Percentiles rank a stretch among this genome's conserved stretches.
Conservation (phyloP, 2,329 filamentous ascomycete genomes). For the Penicillium sp. region DNA sequence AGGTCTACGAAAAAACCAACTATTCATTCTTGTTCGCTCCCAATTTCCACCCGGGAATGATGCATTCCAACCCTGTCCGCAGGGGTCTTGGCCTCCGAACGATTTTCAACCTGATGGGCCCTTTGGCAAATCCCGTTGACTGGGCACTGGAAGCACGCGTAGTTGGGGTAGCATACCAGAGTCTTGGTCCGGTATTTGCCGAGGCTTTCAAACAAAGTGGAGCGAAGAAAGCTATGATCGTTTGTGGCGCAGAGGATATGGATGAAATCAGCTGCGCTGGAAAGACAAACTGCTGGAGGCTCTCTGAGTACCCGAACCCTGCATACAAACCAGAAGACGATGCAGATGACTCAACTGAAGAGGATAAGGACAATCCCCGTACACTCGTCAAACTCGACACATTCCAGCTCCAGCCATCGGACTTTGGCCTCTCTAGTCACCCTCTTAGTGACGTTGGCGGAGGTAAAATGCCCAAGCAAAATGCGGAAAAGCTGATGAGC, state of each 20-base stretch:
- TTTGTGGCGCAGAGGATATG: slow-evolving; percentile 91
- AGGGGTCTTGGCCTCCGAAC: slow-evolving; percentile 90
- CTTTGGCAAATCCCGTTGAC: slow-evolving; percentile 86
- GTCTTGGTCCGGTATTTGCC: slow-evolving; percentile 84
- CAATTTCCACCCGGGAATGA: slow-evolving; percentile 94
- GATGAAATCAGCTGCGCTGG: slow-evolving; percentile 95
- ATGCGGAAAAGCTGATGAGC: slow-evolving; percentile 76
- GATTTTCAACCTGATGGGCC: slow-evolving; percentile 95
- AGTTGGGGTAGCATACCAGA: slow-evolving; percentile 85
- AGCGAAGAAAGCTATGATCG: slow-evolving; percentile 77
- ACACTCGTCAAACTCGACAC: slow-evolving; percentile 63
- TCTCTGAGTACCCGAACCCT: slow-evolving; percentile 55
- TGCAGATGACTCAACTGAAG: slow-evolving; percentile 39
- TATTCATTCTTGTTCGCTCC: slow-evolving; percentile 96
- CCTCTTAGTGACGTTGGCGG: slow-evolving; percentile 74
- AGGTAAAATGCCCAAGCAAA: slow-evolving; percentile 81
- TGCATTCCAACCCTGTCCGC: slow-evolving; percentile 79
- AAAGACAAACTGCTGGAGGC: slow-evolving; percentile 81
- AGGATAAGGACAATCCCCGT: slow-evolving; percentile 40
- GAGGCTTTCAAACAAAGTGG: slow-evolving; percentile 76
- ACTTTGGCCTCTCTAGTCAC: slow-evolving; percentile 79
- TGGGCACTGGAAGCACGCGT: slow-evolving; percentile 81
- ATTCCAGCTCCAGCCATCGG: slow-evolving; percentile 75
- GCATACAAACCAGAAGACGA: slow-evolving; percentile 45
- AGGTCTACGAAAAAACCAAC: slow-evolving; percentile 76